Evolutionary conservation across 306 rosid genomes (phyloP).

Genomic region (Canavalia gladiata): DNA sequence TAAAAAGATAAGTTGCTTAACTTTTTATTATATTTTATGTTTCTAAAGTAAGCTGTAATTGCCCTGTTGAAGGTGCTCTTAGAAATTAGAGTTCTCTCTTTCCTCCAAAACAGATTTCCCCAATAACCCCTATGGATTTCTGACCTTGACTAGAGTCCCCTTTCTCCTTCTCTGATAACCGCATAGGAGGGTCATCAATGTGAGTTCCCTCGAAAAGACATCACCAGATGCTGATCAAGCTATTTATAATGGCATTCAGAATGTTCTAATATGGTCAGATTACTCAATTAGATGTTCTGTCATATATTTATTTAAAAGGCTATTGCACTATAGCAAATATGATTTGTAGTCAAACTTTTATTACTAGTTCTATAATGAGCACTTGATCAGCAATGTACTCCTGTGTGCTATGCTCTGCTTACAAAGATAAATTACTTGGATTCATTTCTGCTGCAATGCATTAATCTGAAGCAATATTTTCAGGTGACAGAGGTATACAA

Average conservation of each 20-base stretch:
- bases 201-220: background rate
- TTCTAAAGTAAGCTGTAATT: too few relatives aligned
- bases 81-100: constrained; percentile 1
- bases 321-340: background rate
- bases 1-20: too few relatives aligned
- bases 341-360: background rate
- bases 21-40: too few relatives aligned
- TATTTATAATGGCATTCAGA: constrained; percentile 32
- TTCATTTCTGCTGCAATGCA: constrained; percentile 39
- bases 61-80: background rate
- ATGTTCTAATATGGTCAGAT: constrained; percentile 23
- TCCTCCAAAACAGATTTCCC: background rate
- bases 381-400: background rate
- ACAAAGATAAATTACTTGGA: constrained; percentile 2
- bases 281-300: constrained; percentile 33
- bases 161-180: background rate
- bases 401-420: constrained; percentile 46
- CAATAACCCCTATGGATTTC: background rate
- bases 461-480: constrained; percentile 48
- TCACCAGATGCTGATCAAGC: constrained; percentile 30
- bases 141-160: background rate
- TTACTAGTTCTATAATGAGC: constrained; percentile 7
- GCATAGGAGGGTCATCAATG: background rate
- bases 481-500: constrained; percentile 87
- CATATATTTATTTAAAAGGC: background rate